Conservation (phyloP, 345 rosid genomes). For the Stellera chamaejasme region DNA sequence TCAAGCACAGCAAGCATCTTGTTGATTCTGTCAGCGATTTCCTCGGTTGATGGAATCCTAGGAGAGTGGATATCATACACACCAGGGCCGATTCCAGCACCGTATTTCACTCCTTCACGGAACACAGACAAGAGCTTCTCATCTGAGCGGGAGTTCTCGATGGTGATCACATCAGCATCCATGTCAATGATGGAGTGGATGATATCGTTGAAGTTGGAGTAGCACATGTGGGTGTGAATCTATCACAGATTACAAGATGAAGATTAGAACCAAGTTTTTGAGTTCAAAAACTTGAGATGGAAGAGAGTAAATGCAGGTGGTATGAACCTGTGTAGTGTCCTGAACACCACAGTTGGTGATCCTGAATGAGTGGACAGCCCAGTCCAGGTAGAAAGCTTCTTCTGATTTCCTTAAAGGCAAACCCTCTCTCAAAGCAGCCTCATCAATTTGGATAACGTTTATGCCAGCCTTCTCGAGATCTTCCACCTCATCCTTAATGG, state of each 20-base stretch:
- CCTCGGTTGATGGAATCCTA: constrained; percentile 87
- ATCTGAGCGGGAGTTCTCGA: constrained; percentile 97
- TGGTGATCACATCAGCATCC: constrained; percentile 98
- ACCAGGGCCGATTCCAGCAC: constrained; percentile 97
- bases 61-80: constrained; percentile 97
- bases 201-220: constrained; percentile 96
- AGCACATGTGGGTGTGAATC: constrained; percentile 99
- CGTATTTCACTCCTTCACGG: constrained; percentile 97
- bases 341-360: constrained; percentile 84
- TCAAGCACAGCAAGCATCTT: constrained; percentile 96
- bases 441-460: constrained; percentile 90
- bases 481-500: constrained; percentile 96
- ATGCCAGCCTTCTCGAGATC: constrained; percentile 90
- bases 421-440: constrained; percentile 98
- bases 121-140: constrained; percentile 95
- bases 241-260: constrained; percentile 12
- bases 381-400: constrained; percentile 92
- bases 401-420: constrained; percentile 95
- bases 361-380: constrained; percentile 99
- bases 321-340: constrained; percentile 81
- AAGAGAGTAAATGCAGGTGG: neutral
- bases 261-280: neutral
- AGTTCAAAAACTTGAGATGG: neutral
- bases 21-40: constrained; percentile 88
- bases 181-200: constrained; percentile 94